Evolutionary conservation across 2,329 filamentous ascomycete genomes (phyloP).

Genomic region (Penicillium sp.): DNA sequence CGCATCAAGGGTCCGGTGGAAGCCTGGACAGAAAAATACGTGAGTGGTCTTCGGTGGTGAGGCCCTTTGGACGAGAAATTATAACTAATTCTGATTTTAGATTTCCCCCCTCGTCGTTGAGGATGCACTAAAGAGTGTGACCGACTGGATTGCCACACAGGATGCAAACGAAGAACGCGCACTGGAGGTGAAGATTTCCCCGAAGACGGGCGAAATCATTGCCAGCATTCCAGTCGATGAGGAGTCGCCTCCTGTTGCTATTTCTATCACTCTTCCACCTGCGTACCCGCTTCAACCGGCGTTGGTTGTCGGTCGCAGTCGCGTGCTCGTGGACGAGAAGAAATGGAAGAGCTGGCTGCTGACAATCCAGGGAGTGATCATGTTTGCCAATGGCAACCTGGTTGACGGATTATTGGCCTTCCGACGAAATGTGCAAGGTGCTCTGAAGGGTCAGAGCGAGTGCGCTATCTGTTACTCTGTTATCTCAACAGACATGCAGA

Average conservation of each 20-base stretch:
- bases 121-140: constrained; percentile 34
- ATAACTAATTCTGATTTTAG: constrained; percentile 18
- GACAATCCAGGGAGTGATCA: constrained; percentile 83
- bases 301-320: constrained; percentile 64
- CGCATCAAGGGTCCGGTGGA: constrained; percentile 72
- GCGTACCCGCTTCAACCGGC: constrained; percentile 77
- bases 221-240: constrained; percentile 85
- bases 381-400: constrained; percentile 79
- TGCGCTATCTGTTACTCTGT: constrained; percentile 97
- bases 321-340: constrained; percentile 78
- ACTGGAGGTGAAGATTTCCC: constrained; percentile 61
- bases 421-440: constrained; percentile 74
- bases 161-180: constrained; percentile 45
- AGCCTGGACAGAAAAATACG: constrained; percentile 73
- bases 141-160: constrained; percentile 36
- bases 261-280: constrained; percentile 69
- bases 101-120: constrained; percentile 38
- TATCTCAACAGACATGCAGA: constrained; percentile 75
- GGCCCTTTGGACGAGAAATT: neutral
- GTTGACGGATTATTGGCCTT: constrained; percentile 80
- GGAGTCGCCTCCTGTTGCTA: constrained; percentile 66
- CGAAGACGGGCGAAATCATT: constrained; percentile 63
- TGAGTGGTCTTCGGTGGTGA: constrained; percentile 52
- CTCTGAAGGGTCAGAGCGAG: constrained; percentile 84
- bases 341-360: constrained; percentile 90